phyloP scores from a whole-genome alignment of 2,329 filamentous ascomycete species.

The Exserohilum turcica region DNA sequence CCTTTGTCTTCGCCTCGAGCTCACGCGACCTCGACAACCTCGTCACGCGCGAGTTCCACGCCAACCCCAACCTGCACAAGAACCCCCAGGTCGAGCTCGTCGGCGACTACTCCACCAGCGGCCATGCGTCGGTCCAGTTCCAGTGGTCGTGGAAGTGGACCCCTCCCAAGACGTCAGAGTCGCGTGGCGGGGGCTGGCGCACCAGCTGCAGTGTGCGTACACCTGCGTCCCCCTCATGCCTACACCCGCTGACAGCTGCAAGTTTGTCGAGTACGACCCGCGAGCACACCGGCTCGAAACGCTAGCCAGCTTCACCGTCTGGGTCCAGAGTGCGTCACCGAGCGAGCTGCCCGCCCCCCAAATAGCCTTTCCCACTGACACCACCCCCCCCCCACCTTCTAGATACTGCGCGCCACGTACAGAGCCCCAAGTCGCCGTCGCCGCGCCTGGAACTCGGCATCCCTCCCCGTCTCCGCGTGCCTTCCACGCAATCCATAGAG shows the following conservation, averaged over 20 bases:
- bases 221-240: constrained; percentile 32
- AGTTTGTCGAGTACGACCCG: constrained; percentile 97
- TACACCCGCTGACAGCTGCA: constrained; percentile 27
- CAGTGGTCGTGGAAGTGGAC: constrained; percentile 98
- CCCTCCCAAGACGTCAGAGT: constrained; percentile 79
- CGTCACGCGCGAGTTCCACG: constrained; percentile 93
- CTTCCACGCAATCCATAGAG: constrained; percentile 85
- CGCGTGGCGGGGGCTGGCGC: constrained; percentile 89
- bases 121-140: constrained; percentile 83
- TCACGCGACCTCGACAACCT: constrained; percentile 88
- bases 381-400: too few species aligned
- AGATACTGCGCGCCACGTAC: constrained; percentile 48
- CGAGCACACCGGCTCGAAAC: constrained; percentile 87
- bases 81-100: constrained; percentile 94
- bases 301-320: constrained; percentile 91
- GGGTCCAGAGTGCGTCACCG: constrained; percentile 74
- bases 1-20: constrained; percentile 88
- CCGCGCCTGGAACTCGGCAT: constrained; percentile 74
- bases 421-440: constrained; percentile 58
- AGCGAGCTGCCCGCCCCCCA: too few species aligned
- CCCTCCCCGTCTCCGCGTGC: constrained; percentile 77
- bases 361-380: constrained; percentile 20
- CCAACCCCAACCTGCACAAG: constrained; percentile 95
- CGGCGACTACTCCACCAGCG: constrained; percentile 86
- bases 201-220: constrained; percentile 81